These are phyloP conservation scores for Linnemannia schmuckeri DNA, from an alignment of 192 early-diverging fungal species.

Conservation along the genomic window DNA sequence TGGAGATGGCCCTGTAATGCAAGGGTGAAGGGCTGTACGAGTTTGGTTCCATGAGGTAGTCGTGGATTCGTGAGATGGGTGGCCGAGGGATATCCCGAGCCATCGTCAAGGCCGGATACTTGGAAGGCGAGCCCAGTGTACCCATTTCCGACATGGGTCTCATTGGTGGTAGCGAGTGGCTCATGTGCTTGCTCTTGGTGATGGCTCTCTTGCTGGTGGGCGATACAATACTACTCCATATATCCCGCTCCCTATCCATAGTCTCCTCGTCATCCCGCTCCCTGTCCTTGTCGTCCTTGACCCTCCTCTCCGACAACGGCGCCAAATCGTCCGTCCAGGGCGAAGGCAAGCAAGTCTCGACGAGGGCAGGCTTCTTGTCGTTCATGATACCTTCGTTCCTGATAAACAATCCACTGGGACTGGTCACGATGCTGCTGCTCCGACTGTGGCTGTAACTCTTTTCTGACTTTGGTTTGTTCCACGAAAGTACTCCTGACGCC, in stretches of 20 bases:
- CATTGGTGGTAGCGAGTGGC: not conserved
- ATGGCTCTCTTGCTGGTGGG: conserved; percentile 7
- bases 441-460: conserved; percentile 1
- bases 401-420: conserved; percentile 47
- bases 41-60: conserved; percentile 40
- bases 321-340: conserved; percentile 11
- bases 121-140: conserved; percentile 5
- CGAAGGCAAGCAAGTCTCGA: conserved; percentile 36
- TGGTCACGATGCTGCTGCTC: conserved; percentile 36
- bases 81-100: conserved; percentile 45
- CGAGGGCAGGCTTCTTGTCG: conserved; percentile 48
- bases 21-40: conserved; percentile 47
- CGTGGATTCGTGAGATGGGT: conserved; percentile 45
- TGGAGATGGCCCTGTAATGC: conserved; percentile 48
- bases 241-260: conserved; percentile 11
- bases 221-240: conserved; percentile 19
- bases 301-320: conserved; percentile 6
- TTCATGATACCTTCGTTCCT: conserved; percentile 39
- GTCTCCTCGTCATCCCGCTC: not conserved
- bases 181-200: not conserved
- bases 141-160: conserved; percentile 49
- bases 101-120: conserved; percentile 38
- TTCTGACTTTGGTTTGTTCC: conserved; percentile 34
- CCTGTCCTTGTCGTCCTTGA: not conserved
- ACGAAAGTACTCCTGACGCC: conserved; percentile 44